These are phyloP conservation scores for Penicillium psychrofluorescens DNA, from an alignment of 495 filamentous ascomycete species.

Conservation along the genomic window DNA sequence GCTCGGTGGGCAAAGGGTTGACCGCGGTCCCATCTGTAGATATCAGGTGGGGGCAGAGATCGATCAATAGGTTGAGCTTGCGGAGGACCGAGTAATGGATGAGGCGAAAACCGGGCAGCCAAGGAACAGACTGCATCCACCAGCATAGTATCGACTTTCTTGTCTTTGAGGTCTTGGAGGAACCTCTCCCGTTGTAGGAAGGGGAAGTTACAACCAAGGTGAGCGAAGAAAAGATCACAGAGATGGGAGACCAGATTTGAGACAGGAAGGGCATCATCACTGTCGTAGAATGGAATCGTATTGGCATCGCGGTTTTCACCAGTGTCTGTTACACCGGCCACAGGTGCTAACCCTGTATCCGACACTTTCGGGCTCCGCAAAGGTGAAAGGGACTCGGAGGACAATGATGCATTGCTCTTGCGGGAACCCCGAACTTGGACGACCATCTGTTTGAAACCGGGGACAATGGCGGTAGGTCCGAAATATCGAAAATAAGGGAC, in stretches of 20 bases:
- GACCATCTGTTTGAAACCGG: slow-evolving; percentile 86
- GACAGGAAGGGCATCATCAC: slow-evolving; percentile 56
- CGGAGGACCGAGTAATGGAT: slow-evolving; percentile 52
- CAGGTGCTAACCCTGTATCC: slow-evolving; percentile 14
- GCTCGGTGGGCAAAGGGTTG: slow-evolving; percentile 72
- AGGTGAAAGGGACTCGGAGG: slow-evolving; percentile 36
- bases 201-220: slow-evolving; percentile 75
- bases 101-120: slow-evolving; percentile 71
- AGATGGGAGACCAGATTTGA: slow-evolving; percentile 67
- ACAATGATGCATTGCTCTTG: slow-evolving; percentile 40
- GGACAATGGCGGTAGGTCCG: slow-evolving; percentile 81
- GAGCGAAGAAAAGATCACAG: slow-evolving; percentile 67
- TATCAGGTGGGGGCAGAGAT: slow-evolving; percentile 24
- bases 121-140: slow-evolving; percentile 78
- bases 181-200: slow-evolving; percentile 68
- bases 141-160: slow-evolving; percentile 75
- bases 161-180: slow-evolving; percentile 62
- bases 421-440: slow-evolving; percentile 59
- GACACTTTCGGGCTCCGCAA: slow-evolving; percentile 27
- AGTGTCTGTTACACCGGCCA: slow-evolving; percentile 26
- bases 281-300: slow-evolving; percentile 74
- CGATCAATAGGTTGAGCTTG: slow-evolving; percentile 44
- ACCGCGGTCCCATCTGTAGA: slow-evolving; percentile 47
- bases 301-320: slow-evolving; percentile 47
- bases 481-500: slow-evolving; percentile 87